Evolutionary conservation across 345 rosid genomes (phyloP).

Genomic region (Kernera saxatilis): DNA sequence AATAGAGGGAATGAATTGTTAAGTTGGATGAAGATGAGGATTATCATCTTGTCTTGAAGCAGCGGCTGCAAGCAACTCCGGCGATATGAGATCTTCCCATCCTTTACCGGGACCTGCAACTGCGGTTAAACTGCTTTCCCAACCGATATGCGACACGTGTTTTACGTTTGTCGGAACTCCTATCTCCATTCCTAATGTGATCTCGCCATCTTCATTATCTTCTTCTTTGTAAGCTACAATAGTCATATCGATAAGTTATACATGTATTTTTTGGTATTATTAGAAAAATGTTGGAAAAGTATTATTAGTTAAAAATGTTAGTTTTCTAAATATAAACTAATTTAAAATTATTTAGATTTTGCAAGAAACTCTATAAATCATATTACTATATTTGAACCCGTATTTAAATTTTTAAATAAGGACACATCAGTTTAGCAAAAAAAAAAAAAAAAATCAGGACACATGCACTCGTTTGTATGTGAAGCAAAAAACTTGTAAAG

Average conservation of each 20-base stretch:
- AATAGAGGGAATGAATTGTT: conserved; percentile 6
- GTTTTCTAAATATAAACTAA: no score
- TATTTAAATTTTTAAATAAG: neutral
- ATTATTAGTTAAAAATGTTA: no score
- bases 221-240: conserved; percentile 49
- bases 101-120: neutral
- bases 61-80: conserved; percentile 15
- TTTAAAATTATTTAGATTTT: no score
- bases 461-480: neutral
- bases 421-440: no score
- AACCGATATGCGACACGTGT: conserved; percentile 74
- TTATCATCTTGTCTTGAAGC: neutral
- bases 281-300: neutral
- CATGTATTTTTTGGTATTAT: no score
- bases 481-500: neutral
- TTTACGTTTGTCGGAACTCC: conserved; percentile 78
- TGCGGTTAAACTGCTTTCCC: conserved; percentile 33
- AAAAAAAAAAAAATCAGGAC: no score
- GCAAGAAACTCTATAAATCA: no score
- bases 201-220: conserved; percentile 33
- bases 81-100: conserved; percentile 30
- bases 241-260: neutral
- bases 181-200: conserved; percentile 53
- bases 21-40: conserved; percentile 6
- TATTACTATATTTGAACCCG: neutral